Percentiles rank a stretch among this genome's conserved stretches.
These are phyloP conservation scores for Ganoderma multipileum DNA, from an alignment of 1,284 basidiomycete genomes.

Conservation along the genomic window DNA sequence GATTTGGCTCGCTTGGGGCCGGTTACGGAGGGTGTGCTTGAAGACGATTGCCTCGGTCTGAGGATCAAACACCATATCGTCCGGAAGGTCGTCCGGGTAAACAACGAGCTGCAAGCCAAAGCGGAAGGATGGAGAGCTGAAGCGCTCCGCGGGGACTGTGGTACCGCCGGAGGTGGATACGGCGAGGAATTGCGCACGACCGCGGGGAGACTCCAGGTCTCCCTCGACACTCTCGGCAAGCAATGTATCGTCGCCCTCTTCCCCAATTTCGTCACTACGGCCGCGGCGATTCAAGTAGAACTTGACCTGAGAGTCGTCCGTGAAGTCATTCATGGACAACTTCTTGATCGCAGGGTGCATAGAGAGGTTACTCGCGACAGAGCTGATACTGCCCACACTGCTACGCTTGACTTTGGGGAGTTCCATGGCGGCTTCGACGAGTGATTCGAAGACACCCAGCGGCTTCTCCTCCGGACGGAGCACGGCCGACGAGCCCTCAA, in stretches of 20 bases:
- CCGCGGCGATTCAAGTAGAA: conserved; percentile 85
- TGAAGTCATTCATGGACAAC: conserved; percentile 95
- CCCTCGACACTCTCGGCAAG: conserved; percentile 48
- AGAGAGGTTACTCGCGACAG: conserved; percentile 88
- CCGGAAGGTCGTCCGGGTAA: conserved; percentile 89
- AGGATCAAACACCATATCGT: conserved; percentile 93
- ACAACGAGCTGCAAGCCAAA: conserved; percentile 90
- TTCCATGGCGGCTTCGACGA: conserved; percentile 81
- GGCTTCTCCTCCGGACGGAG: conserved; percentile 80
- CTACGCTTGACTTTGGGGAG: conserved; percentile 90
- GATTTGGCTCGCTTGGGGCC: conserved; percentile 49
- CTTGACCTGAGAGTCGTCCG: conserved; percentile 96
- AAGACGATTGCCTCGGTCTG: conserved; percentile 91
- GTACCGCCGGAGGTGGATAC: conserved; percentile 45
- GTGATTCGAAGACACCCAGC: conserved; percentile 84
- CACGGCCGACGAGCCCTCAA: conserved; percentile 84
- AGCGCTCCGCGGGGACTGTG: conserved; percentile 71
- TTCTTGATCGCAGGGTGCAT: conserved; percentile 94
- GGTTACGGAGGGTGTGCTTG: conserved; percentile 67
- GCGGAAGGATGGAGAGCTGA: conserved; percentile 80
- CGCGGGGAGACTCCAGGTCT: conserved; percentile 33
- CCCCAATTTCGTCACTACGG: conserved; percentile 41
- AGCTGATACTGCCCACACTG: conserved; percentile 92
- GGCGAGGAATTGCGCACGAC: conserved; percentile 51
- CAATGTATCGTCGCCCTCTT: conserved; percentile 60